Conservation (phyloP, 1,139 yeast species). For the Nakaseomyces nivariensis region DNA sequence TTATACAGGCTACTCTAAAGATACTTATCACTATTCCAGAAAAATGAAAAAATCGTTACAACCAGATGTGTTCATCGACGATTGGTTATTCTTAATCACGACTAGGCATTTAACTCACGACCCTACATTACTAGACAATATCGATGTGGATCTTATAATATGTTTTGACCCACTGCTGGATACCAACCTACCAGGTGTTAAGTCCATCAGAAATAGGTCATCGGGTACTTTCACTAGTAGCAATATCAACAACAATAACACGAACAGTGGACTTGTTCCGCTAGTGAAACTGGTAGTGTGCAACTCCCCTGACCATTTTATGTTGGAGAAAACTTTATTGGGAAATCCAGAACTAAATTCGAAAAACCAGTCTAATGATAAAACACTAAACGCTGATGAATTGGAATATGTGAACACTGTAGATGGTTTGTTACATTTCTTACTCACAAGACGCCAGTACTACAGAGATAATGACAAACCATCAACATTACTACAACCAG, state of each 20-base stretch:
- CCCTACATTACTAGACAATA: conserved; percentile 24
- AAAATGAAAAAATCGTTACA: conserved; percentile 12
- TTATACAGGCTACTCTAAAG: conserved; percentile 31
- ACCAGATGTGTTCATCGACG: conserved; percentile 10
- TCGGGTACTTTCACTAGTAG: neutral
- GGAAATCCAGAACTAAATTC: neutral
- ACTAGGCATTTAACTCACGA: conserved; percentile 33
- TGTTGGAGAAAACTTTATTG: conserved; percentile 8
- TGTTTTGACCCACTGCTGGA: conserved; percentile 52
- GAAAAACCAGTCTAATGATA: neutral
- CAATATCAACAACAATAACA: neutral
- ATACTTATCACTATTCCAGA: conserved; percentile 32
- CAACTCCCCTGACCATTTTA: conserved; percentile 36
- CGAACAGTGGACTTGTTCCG: neutral
- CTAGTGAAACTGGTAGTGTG: conserved; percentile 31
- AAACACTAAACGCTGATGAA: conserved; percentile 8
- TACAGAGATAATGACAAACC: neutral
- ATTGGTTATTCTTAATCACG: conserved; percentile 34
- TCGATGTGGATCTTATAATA: conserved; percentile 38
- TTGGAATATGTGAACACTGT: conserved; percentile 14
- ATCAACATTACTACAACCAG: neutral
- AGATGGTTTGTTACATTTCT: conserved; percentile 20
- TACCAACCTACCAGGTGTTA: conserved; percentile 29
- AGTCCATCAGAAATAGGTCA: conserved; percentile 12
- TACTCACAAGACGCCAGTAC: conserved; percentile 6